Evolutionary conservation across 345 rosid genomes (phyloP).

Genomic region (Microthlaspi erraticum): DNA sequence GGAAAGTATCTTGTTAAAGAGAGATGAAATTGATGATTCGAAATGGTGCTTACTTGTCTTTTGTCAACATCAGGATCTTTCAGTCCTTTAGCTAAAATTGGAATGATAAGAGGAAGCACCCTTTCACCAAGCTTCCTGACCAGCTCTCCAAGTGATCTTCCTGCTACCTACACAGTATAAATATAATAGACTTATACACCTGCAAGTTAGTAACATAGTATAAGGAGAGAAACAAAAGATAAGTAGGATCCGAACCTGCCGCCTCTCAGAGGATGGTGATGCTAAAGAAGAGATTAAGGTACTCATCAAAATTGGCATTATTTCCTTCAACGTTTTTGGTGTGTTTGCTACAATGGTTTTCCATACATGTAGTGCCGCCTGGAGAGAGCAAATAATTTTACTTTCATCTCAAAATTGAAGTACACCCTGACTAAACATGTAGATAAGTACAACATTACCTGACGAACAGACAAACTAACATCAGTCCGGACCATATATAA

Average conservation of each 20-base stretch:
- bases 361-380: slow-evolving; percentile 99
- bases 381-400: slow-evolving; percentile 24
- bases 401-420: slow-evolving; percentile 22
- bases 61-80: slow-evolving; percentile 77
- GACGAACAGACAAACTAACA: slow-evolving; percentile 92
- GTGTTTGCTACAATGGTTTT: slow-evolving; percentile 98
- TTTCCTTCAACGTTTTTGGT: slow-evolving; percentile 96
- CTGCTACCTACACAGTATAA: slow-evolving; percentile 71
- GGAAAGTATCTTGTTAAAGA: slow-evolving; percentile 2
- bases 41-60: slow-evolving; percentile 75
- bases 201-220: slow-evolving; percentile 2
- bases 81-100: slow-evolving; percentile 82
- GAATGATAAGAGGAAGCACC: slow-evolving; percentile 97
- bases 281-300: slow-evolving; percentile 90
- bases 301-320: slow-evolving; percentile 95
- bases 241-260: slow-evolving; percentile 64
- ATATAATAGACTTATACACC: slow-evolving; percentile 12
- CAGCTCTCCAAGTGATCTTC: slow-evolving; percentile 92
- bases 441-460: slow-evolving; percentile 60
- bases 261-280: slow-evolving; percentile 92
- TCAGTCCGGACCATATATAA: slow-evolving; percentile 97
- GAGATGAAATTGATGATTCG: slow-evolving; percentile 6
- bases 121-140: slow-evolving; percentile 99
- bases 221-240: background rate
- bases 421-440: slow-evolving; percentile 11